A percentile compares a stretch with the other conserved stretches of the same genome.
Conservation (phyloP, 23 red algal species). For the Rhodosorus marinus region DNA sequence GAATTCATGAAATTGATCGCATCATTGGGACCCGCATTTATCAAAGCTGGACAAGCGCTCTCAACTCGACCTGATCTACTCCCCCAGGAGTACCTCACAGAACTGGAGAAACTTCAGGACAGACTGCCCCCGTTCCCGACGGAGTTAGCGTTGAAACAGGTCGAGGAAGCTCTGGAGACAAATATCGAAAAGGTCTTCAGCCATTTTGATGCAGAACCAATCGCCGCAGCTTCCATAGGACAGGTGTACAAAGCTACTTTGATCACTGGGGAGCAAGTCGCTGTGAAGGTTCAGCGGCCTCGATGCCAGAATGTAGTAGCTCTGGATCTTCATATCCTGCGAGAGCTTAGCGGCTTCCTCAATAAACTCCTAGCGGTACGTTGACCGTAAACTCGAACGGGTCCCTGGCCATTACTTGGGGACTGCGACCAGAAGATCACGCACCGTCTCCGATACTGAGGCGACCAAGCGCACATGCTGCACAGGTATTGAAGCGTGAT, state of each 20-base stretch:
- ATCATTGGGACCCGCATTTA: slow-evolving; percentile 87
- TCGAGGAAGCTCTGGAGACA: slow-evolving; percentile 69
- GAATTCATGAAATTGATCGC: slow-evolving; percentile 85
- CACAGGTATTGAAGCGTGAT: slow-evolving; percentile 62
- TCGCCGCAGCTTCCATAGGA: slow-evolving; percentile 90
- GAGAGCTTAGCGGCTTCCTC: slow-evolving; percentile 62
- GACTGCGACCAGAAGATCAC: too few species aligned
- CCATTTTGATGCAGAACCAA: slow-evolving; percentile 69
- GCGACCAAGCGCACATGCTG: too few species aligned
- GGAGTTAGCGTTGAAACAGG: slow-evolving; percentile 59
- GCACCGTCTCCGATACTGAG: too few species aligned
- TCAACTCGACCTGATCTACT: slow-evolving; percentile 85
- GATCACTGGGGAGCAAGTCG: slow-evolving; percentile 67
- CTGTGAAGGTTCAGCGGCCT: slow-evolving; percentile 85
- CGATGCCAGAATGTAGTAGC: slow-evolving; percentile 90
- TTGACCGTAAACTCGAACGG: slow-evolving; percentile 43
- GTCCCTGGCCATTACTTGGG: slow-evolving; percentile 42
- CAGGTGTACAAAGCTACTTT: slow-evolving; percentile 83
- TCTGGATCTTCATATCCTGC: slow-evolving; percentile 88
- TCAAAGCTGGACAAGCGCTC: slow-evolving; percentile 95
- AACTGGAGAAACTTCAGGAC: slow-evolving; percentile 96
- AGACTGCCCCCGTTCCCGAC: slow-evolving; percentile 81
- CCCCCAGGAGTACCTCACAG: slow-evolving; percentile 85
- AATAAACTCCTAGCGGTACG: slow-evolving; percentile 51
- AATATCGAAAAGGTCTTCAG: slow-evolving; percentile 57